Percentiles rank a stretch among this genome's conserved stretches.
These are phyloP conservation scores for Talaromyces nanjingensis DNA, from an alignment of 495 filamentous ascomycete species.

Conservation along the genomic window DNA sequence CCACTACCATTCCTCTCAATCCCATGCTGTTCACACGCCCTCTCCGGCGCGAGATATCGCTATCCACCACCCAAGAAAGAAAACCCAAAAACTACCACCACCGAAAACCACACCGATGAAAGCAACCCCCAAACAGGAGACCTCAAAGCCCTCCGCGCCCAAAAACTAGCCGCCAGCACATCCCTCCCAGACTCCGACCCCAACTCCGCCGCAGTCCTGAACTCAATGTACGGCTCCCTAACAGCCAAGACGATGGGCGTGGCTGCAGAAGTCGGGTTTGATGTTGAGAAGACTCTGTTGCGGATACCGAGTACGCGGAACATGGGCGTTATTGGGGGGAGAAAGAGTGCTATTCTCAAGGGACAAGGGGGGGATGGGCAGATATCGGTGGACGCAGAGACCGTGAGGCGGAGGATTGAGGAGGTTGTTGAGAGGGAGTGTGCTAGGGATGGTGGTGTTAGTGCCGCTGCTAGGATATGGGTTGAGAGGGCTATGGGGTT, in stretches of 20 bases:
- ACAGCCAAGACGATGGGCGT: slow-evolving; percentile 63
- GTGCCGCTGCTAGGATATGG: slow-evolving; percentile 34
- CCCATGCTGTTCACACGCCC: slow-evolving; percentile 87
- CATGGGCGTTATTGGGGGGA: slow-evolving; percentile 64
- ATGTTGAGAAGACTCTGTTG: slow-evolving; percentile 70
- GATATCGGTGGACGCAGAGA: neutral
- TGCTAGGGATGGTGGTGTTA: slow-evolving; percentile 28
- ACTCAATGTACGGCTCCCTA: slow-evolving; percentile 66
- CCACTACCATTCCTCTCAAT: slow-evolving; percentile 75
- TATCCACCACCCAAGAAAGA: slow-evolving; percentile 50
- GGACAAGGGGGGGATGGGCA: slow-evolving; percentile 11
- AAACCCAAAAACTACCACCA: neutral
- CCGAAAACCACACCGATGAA: slow-evolving; percentile 1
- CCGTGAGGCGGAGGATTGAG: slow-evolving; percentile 13
- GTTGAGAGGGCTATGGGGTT: slow-evolving; percentile 36
- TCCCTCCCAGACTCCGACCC: slow-evolving; percentile 20
- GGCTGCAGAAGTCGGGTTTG: slow-evolving; percentile 63
- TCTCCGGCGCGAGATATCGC: slow-evolving; percentile 66
- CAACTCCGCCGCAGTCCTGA: slow-evolving; percentile 17
- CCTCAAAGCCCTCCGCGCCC: slow-evolving; percentile 33
- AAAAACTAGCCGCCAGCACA: slow-evolving; percentile 26
- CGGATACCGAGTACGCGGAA: slow-evolving; percentile 90
- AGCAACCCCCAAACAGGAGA: slow-evolving; percentile 29
- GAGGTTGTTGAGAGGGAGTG: slow-evolving; percentile 37
- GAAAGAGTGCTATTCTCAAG: slow-evolving; percentile 12